Evolutionary conservation across 2,329 filamentous ascomycete species (phyloP).

Genomic region (Hypoxylon sp.): DNA sequence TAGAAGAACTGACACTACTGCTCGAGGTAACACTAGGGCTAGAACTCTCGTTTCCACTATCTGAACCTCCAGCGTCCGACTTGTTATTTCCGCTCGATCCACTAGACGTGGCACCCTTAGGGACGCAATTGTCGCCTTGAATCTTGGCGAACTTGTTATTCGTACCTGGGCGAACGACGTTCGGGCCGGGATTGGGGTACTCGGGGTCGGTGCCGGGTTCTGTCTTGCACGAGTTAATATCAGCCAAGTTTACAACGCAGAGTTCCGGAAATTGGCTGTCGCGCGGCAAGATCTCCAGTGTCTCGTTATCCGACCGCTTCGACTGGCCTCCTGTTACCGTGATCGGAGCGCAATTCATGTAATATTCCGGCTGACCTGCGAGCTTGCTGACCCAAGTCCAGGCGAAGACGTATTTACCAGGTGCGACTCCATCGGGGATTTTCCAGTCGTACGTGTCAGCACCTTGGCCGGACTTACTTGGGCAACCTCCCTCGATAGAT

Average conservation of each 20-base stretch:
- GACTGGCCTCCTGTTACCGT: conserved; percentile 62
- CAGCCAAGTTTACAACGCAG: conserved; percentile 76
- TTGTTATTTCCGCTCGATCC: conserved; percentile 41
- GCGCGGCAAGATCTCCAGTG: conserved; percentile 61
- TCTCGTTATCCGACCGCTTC: conserved; percentile 49
- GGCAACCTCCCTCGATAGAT: conserved; percentile 78
- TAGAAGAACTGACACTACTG: conserved; percentile 11
- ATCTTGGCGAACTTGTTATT: conserved; percentile 54
- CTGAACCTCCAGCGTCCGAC: conserved; percentile 11
- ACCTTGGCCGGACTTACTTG: conserved; percentile 60
- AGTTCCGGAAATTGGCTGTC: conserved; percentile 70
- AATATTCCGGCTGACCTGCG: conserved; percentile 79
- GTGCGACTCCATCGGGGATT: conserved; percentile 72
- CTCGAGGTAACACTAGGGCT: not conserved
- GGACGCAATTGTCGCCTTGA: conserved; percentile 50
- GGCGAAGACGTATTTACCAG: conserved; percentile 76
- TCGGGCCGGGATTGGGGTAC: conserved; percentile 75
- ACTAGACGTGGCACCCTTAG: conserved; percentile 47
- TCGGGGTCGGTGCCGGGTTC: conserved; percentile 65
- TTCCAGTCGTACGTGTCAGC: conserved; percentile 68
- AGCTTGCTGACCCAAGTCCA: conserved; percentile 84
- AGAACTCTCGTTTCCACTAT: conserved; percentile 23
- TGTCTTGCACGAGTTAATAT: conserved; percentile 68
- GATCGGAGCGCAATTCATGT: conserved; percentile 79
- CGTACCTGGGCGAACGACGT: conserved; percentile 60